phyloP scores from a whole-genome alignment of 495 filamentous ascomycete genomes.

The Penicillium paxilli region DNA sequence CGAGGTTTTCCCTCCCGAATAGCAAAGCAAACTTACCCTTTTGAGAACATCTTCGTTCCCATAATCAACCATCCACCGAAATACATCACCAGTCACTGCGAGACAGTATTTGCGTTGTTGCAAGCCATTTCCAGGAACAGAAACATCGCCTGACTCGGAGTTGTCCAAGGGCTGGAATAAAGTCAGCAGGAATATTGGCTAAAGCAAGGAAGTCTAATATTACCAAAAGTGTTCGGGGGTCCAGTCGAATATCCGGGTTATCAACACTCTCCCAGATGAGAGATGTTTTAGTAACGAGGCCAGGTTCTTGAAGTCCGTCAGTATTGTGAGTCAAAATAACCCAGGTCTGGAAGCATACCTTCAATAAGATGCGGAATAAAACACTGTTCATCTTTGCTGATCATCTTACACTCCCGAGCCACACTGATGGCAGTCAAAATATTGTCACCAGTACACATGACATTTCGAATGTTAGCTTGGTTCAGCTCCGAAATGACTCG shows the following conservation, averaged over 20 bases:
- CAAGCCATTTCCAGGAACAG: constrained; percentile 78
- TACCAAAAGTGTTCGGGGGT: constrained; percentile 73
- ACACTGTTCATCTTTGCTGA: constrained; percentile 78
- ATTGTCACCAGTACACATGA: constrained; percentile 99
- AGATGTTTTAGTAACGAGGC: constrained; percentile 64
- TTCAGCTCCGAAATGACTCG: constrained; percentile 80
- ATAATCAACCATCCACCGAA: constrained; percentile 93
- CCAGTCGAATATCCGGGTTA: constrained; percentile 70
- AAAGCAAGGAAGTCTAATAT: constrained; percentile 5
- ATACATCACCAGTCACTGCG: constrained; percentile 89
- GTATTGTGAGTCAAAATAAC: constrained; percentile 1
- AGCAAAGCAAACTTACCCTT: constrained; percentile 45
- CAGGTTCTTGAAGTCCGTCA: constrained; percentile 47
- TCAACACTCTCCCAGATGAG: constrained; percentile 92
- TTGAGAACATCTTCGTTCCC: constrained; percentile 74
- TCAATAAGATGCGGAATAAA: constrained; percentile 88
- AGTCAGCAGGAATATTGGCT: constrained; percentile 24
- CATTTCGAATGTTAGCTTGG: constrained; percentile 78
- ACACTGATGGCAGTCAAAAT: constrained; percentile 97
- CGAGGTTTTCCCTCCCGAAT: background rate
- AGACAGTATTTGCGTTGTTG: constrained; percentile 81
- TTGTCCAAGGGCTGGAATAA: constrained; percentile 62
- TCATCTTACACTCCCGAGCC: constrained; percentile 85
- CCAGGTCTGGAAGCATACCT: constrained; percentile 38
- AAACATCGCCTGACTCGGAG: constrained; percentile 70